Percentiles rank a stretch among this genome's conserved stretches.
Conservation (phyloP, 78 protist genomes). For the Blattamonas nauphoetae region DNA sequence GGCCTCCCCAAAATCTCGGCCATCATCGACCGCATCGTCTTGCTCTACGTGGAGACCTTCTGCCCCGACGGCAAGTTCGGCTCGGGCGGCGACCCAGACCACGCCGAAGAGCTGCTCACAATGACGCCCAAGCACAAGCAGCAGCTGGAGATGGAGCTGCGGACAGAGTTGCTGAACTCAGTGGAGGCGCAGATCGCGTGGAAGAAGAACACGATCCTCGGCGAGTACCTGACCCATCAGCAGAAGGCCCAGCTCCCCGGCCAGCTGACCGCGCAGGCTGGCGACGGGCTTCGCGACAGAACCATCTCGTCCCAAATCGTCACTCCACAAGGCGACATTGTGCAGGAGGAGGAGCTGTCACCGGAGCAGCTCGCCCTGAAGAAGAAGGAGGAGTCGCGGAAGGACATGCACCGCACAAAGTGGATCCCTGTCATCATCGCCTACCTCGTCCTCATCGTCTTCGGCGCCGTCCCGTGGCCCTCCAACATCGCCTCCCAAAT, state of each 20-base stretch:
- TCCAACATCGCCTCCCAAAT: neutral
- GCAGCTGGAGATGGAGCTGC: slow-evolving; percentile 3
- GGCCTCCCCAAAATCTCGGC: neutral
- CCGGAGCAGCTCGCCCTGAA: too few relatives aligned
- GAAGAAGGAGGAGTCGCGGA: neutral
- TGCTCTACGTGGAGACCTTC: neutral
- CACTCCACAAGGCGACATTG: neutral
- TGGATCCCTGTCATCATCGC: neutral
- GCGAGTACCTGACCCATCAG: neutral
- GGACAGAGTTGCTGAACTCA: neutral
- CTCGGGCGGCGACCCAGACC: neutral
- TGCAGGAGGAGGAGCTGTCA: neutral
- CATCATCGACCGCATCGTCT: neutral
- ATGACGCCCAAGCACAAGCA: neutral
- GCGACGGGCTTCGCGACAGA: neutral
- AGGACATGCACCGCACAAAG: neutral
- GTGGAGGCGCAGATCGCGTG: slow-evolving; percentile 3
- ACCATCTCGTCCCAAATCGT: too few relatives aligned
- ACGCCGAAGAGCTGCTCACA: neutral
- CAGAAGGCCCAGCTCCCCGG: neutral
- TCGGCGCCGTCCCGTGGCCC: slow-evolving; percentile 9
- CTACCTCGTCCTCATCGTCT: neutral
- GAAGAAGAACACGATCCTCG: slow-evolving; percentile 9
- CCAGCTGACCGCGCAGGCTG: neutral
- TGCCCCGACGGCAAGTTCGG: neutral